phyloP scores from a whole-genome alignment of 2,329 filamentous ascomycete species.

The Monilinia fructicola region DNA sequence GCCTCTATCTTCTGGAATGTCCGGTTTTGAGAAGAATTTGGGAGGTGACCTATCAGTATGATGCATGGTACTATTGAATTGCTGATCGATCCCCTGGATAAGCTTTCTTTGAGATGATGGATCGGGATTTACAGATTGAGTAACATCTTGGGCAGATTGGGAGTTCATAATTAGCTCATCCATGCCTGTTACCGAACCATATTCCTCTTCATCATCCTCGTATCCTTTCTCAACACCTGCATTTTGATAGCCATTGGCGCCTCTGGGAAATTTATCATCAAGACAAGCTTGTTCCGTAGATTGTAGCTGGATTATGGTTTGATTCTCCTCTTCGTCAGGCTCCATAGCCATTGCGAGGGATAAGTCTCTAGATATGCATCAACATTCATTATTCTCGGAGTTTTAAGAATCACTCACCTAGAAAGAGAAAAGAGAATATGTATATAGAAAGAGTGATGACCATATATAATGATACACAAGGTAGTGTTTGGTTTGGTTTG shows the following conservation, averaged over 20 bases:
- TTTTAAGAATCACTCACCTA: not conserved
- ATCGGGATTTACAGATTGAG: not conserved
- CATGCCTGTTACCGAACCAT: not conserved
- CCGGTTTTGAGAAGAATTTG: not conserved
- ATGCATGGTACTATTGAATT: not conserved
- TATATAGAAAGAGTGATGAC: not conserved
- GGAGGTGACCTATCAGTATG: not conserved
- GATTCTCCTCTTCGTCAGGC: constrained; percentile 26
- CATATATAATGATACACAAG: not conserved
- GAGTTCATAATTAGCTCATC: not conserved
- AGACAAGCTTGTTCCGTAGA: not conserved
- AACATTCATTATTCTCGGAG: not conserved
- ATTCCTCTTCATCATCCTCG: not conserved
- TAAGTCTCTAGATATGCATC: not conserved
- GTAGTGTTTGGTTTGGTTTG: too few species aligned
- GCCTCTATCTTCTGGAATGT: not conserved
- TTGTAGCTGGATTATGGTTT: constrained; percentile 17
- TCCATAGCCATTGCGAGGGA: constrained; percentile 11
- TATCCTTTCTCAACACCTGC: not conserved
- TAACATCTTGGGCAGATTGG: constrained; percentile 2
- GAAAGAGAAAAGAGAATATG: not conserved
- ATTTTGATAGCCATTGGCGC: not conserved
- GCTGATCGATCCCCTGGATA: not conserved
- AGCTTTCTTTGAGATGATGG: not conserved
- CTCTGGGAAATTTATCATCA: not conserved